Base-by-base conservation (phyloP, 345 rosid species). In the Camelina neglecta region DNA sequence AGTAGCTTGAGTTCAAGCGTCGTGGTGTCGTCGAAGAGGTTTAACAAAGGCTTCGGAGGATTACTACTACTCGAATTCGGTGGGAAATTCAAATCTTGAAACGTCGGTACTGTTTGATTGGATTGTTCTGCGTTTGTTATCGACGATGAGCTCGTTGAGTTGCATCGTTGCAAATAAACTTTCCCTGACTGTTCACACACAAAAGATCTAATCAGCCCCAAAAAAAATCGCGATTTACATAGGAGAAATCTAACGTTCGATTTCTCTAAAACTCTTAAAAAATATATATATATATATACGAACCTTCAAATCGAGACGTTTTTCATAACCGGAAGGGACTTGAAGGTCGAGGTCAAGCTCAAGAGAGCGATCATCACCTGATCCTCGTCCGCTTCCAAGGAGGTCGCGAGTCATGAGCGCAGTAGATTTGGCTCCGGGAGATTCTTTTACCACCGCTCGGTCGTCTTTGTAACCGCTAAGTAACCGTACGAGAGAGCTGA, bases 251-350 rank as follows among this genome's bases (percentile, higher is more conserved):
- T 44, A 44, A 12, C 48, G n/a, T 44, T 12, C 48, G 48, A 1
- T 12, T 44, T 44, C n/a, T 35, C 2, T 1, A 1, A 44, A 13
- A 44, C 12, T 44, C 48, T 44, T 4, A n/a, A 47, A 65, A 18
- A 18, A 18, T 18, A 18, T 18, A 18, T 18, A 18, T 18, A 18
- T 18, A 18, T 18, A 18, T 18, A 18, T 18, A 18, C 48, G 50
- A 67, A 95, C 99, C 94, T 87, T 88, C 76, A 95, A 83, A 44
- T 95, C 98, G 31, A 95, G 89, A 7, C 94, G 91, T 79, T 95
- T 95, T 67, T 95, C 99, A 86, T 85, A 95, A 44, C 99, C 97
- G 11, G 50, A 47, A 10, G 99, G 99, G 16, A 90, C 99, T 74
- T 89, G 90, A 56, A 89, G 81, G 44, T 95, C 98, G 18, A 95